phyloP scores from a whole-genome alignment of 305 asterid species.

The Fraxinus latifolia region DNA sequence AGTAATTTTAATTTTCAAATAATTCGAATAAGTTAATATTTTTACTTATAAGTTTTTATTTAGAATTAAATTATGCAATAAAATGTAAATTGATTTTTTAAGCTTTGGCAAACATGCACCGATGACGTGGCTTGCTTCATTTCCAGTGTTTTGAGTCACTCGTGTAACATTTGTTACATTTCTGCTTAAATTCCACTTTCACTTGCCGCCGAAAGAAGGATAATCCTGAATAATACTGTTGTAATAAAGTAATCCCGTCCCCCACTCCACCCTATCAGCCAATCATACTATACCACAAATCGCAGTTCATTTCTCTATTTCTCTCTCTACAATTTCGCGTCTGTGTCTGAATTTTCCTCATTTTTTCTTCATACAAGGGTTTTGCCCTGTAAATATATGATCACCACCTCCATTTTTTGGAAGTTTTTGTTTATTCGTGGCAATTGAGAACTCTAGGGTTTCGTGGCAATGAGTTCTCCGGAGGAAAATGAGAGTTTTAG shows the following conservation, averaged over 20 bases:
- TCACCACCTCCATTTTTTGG: neutral
- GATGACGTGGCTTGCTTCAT: constrained; percentile 21
- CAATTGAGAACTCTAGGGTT: constrained; percentile 14
- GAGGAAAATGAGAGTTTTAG: neutral
- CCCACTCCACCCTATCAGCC: constrained; percentile 20
- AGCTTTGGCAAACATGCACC: neutral
- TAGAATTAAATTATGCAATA: neutral
- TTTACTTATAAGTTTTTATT: neutral
- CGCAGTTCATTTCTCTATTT: neutral
- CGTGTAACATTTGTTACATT: constrained; percentile 7
- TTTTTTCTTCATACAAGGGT: constrained; percentile 2
- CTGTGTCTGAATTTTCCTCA: constrained; percentile 2
- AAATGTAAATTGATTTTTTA: neutral
- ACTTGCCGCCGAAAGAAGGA: constrained; percentile 8
- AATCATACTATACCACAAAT: constrained; percentile 14
- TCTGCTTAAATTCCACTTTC: constrained; percentile 34
- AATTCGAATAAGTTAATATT: neutral
- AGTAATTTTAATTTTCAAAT: neutral
- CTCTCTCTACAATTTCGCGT: constrained; percentile 10
- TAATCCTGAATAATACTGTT: neutral
- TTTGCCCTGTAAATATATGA: neutral
- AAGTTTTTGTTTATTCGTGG: neutral
- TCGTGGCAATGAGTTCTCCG: constrained; percentile 3
- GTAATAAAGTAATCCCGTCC: neutral
- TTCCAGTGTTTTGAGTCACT: constrained; percentile 26